Percentiles rank a stretch among this genome's conserved stretches.
These are phyloP conservation scores for Rhamnella rubrinervis DNA, from an alignment of 331 rosid genomes.

Conservation along the genomic window DNA sequence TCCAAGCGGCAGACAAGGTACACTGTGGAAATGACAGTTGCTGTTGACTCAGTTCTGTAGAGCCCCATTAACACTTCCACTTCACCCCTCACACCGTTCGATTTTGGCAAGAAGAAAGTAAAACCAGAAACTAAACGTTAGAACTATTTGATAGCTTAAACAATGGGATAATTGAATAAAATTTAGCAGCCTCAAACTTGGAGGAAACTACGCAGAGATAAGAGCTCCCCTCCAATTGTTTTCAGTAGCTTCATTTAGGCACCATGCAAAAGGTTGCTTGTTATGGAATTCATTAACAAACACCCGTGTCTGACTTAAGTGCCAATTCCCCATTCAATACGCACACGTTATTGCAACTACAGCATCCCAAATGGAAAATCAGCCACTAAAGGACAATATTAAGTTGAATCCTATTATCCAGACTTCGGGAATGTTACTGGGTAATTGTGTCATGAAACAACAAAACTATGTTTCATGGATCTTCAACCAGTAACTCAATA, in stretches of 20 bases:
- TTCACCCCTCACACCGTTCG: not conserved
- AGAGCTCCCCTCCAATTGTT: conserved; percentile 44
- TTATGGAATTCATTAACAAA: conserved; percentile 41
- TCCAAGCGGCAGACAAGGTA: conserved; percentile 40
- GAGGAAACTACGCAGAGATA: conserved; percentile 32
- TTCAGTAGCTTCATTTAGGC: conserved; percentile 53
- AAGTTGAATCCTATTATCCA: no score
- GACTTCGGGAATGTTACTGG: conserved; percentile 35
- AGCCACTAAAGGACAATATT: no score
- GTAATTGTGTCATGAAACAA: conserved; percentile 63
- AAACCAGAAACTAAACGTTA: not conserved
- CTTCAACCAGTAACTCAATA: conserved; percentile 51
- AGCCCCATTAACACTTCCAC: conserved; percentile 4
- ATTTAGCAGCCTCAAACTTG: conserved; percentile 70
- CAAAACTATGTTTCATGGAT: conserved; percentile 46
- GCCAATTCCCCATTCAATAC: conserved; percentile 29
- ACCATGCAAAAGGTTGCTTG: conserved; percentile 85
- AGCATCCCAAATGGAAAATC: not conserved
- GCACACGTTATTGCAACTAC: not conserved
- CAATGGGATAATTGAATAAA: no score
- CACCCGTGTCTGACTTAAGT: conserved; percentile 95
- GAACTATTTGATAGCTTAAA: not conserved
- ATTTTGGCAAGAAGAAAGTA: not conserved
- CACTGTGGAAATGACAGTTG: conserved; percentile 24
- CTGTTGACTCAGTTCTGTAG: conserved; percentile 29